These are phyloP conservation scores for Ophiobolus disseminans DNA, from an alignment of 2,329 filamentous ascomycete genomes.

Conservation along the genomic window DNA sequence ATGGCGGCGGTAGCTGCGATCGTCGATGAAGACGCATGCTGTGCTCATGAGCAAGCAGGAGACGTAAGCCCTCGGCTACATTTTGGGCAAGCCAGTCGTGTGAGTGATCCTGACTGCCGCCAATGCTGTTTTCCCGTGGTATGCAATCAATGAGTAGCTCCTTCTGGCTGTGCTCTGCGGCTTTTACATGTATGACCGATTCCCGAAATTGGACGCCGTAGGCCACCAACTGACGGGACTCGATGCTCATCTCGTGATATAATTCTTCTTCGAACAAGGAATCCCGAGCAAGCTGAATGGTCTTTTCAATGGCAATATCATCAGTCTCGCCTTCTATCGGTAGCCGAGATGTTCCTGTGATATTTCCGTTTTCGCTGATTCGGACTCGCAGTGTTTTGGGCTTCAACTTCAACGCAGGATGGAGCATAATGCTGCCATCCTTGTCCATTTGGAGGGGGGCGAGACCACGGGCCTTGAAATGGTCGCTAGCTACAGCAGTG, in stretches of 20 bases:
- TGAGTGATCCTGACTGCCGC: constrained; percentile 30
- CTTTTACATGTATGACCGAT: constrained; percentile 46
- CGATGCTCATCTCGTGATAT: constrained; percentile 86
- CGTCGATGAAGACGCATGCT: constrained; percentile 74
- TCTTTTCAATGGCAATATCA: constrained; percentile 68
- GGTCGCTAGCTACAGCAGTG: constrained; percentile 54
- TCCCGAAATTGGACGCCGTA: constrained; percentile 72
- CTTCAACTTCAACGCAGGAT: constrained; percentile 65
- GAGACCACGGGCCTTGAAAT: constrained; percentile 74
- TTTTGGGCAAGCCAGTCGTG: constrained; percentile 65
- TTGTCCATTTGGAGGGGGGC: constrained; percentile 77
- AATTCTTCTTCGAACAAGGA: constrained; percentile 85
- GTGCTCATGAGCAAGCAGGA: constrained; percentile 82
- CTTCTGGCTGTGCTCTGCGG: constrained; percentile 53
- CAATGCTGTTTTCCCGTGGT: constrained; percentile 59
- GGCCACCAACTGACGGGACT: constrained; percentile 75
- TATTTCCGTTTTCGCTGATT: constrained; percentile 63
- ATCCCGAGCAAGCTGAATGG: constrained; percentile 77
- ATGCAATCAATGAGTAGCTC: constrained; percentile 73
- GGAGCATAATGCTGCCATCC: constrained; percentile 77
- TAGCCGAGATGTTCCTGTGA: constrained; percentile 63
- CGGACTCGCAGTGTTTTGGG: constrained; percentile 72
- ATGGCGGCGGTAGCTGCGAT: constrained; percentile 67
- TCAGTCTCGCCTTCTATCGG: constrained; percentile 31
- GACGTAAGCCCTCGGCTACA: constrained; percentile 71